Conservation (phyloP, 345 rosid genomes). For the Ceriops decandra region DNA sequence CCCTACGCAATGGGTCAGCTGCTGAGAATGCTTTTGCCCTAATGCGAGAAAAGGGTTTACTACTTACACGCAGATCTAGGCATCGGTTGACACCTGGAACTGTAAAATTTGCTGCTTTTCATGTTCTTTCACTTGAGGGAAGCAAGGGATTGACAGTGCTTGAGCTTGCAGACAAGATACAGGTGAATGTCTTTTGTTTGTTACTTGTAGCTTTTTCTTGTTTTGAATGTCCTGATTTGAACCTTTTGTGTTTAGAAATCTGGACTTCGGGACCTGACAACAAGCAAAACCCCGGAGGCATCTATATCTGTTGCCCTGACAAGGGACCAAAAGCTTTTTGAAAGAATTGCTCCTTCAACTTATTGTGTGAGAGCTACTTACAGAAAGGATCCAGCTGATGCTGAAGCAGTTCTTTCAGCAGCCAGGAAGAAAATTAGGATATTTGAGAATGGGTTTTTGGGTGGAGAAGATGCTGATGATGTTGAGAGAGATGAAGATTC, state of each 20-base stretch:
- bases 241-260: constrained; percentile 57
- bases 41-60: constrained; percentile 92
- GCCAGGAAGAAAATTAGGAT: constrained; percentile 91
- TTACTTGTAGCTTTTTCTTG: constrained; percentile 7
- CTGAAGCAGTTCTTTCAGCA: constrained; percentile 73
- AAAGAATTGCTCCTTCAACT: constrained; percentile 99
- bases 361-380: constrained; percentile 89
- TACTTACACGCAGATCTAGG: constrained; percentile 87
- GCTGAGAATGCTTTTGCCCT: constrained; percentile 87
- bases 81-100: constrained; percentile 99
- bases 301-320: constrained; percentile 99
- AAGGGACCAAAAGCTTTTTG: constrained; percentile 97
- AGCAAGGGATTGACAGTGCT: constrained; percentile 85
- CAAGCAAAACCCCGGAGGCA: constrained; percentile 99
- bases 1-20: constrained; percentile 90
- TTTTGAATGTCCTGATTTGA: constrained; percentile 5
- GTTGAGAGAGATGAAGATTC: constrained; percentile 88
- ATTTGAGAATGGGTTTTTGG: constrained; percentile 88
- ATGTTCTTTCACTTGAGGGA: constrained; percentile 97
- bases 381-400: constrained; percentile 93
- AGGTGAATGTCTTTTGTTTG: constrained; percentile 43
- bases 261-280: constrained; percentile 91
- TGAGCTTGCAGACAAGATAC: constrained; percentile 97
- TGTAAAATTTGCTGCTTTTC: constrained; percentile 99
- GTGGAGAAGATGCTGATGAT: constrained; percentile 78